A percentile compares a stretch with the other conserved stretches of the same genome.
Conservation (phyloP, 495 filamentous ascomycete genomes). For the Penicillium canescens region DNA sequence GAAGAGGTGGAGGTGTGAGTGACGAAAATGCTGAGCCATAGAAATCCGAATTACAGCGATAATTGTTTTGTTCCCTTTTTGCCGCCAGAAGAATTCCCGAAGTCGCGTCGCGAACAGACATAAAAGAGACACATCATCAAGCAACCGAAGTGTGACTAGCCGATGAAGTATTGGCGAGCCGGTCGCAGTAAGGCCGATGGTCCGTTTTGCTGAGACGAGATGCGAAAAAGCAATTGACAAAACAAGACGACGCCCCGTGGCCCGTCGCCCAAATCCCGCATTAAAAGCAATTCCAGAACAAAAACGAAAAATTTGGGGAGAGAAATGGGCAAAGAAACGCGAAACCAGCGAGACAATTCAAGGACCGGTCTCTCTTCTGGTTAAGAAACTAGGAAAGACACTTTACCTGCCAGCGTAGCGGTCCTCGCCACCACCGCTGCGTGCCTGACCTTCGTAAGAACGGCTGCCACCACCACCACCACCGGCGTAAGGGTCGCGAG, state of each 20-base stretch:
- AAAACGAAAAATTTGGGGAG: conserved; percentile 7
- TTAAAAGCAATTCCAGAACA: conserved; percentile 35
- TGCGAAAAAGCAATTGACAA: conserved; percentile 30
- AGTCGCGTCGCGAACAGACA: conserved; percentile 43
- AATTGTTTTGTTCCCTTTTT: conserved; percentile 45
- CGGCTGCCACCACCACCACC: conserved; percentile 28
- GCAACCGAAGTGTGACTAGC: conserved; percentile 38
- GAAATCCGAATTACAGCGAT: conserved; percentile 55
- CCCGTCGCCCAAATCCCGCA: conserved; percentile 38
- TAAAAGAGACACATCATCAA: conserved; percentile 43
- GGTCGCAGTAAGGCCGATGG: conserved; percentile 32
- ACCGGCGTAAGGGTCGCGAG: conserved; percentile 58
- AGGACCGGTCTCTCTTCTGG: conserved; percentile 9
- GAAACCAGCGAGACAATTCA: conserved; percentile 12
- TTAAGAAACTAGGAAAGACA: conserved; percentile 14
- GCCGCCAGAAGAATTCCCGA: conserved; percentile 46
- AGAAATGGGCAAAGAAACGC: conserved; percentile 13
- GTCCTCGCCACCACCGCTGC: conserved; percentile 40
- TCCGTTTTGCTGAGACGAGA: conserved; percentile 35
- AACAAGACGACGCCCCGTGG: conserved; percentile 38
- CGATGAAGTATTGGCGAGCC: conserved; percentile 34
- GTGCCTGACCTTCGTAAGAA: conserved; percentile 48
- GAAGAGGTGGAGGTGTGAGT: conserved; percentile 36
- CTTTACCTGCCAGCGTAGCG: conserved; percentile 48
- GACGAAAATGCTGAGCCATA: conserved; percentile 50